A percentile compares a stretch with the other conserved stretches of the same genome.
phyloP scores from a whole-genome alignment of 2,329 filamentous ascomycete genomes.

The Verticillium dahliae region DNA sequence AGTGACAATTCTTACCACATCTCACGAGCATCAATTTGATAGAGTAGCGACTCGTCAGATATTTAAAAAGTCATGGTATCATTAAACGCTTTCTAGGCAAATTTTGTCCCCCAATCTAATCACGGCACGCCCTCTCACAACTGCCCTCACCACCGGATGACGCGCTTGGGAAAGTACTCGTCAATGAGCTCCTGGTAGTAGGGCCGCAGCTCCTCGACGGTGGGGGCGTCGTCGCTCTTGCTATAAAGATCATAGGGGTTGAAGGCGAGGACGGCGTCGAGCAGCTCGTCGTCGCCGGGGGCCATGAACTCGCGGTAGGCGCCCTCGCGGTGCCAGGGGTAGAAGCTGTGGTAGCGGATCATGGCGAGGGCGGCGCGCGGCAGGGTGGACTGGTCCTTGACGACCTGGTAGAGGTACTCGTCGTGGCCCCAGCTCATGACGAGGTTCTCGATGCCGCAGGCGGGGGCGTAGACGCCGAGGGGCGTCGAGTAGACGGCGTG shows the following conservation, averaged over 20 bases:
- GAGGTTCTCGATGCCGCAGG: constrained; percentile 78
- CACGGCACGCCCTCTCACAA: neutral
- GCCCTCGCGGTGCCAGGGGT: constrained; percentile 80
- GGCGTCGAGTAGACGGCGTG: constrained; percentile 69
- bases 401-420: constrained; percentile 81
- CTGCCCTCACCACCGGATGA: constrained; percentile 28
- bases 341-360: constrained; percentile 91
- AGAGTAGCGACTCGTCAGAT: neutral
- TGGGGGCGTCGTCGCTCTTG: constrained; percentile 79
- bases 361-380: constrained; percentile 81
- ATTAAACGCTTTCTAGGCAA: neutral
- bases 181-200: constrained; percentile 36
- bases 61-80: neutral
- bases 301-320: constrained; percentile 81
- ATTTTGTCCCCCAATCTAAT: neutral
- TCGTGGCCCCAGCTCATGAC: constrained; percentile 91
- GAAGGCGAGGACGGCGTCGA: constrained; percentile 76
- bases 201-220: constrained; percentile 66
- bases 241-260: constrained; percentile 91
- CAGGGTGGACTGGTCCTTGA: constrained; percentile 73
- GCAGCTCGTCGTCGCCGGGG: constrained; percentile 71
- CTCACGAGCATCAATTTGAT: neutral
- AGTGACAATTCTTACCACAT: neutral
- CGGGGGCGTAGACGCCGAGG: constrained; percentile 71
- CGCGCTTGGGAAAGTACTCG: constrained; percentile 33